These are phyloP conservation scores for Oryza meridionalis DNA, from an alignment of 176 grass and related monocot genomes.

Conservation along the genomic window DNA sequence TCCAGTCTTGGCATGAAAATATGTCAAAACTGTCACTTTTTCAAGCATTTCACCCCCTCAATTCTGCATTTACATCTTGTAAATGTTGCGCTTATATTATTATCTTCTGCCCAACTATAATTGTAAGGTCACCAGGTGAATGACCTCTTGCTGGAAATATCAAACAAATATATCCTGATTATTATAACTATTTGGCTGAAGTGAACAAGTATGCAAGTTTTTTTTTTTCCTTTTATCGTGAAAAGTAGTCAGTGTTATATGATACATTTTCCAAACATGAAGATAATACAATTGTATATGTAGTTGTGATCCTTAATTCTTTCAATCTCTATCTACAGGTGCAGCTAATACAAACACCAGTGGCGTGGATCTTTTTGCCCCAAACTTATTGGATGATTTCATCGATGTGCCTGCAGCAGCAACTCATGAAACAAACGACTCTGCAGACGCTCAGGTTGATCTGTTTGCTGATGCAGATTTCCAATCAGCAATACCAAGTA, in stretches of 20 bases:
- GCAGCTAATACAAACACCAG: slow-evolving; percentile 52
- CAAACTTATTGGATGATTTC: slow-evolving; percentile 83
- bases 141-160: slow-evolving; percentile 3
- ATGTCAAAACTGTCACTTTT: background rate
- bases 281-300: background rate
- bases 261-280: background rate
- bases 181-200: background rate
- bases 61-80: slow-evolving; percentile 32
- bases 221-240: background rate
- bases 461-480: slow-evolving; percentile 94
- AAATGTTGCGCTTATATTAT: slow-evolving; percentile 29
- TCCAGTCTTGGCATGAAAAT: slow-evolving; percentile 10
- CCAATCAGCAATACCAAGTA: slow-evolving; percentile 57
- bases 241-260: slow-evolving; percentile 14
- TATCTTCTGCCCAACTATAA: slow-evolving; percentile 38
- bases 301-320: slow-evolving; percentile 11
- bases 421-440: slow-evolving; percentile 43
- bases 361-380: slow-evolving; percentile 79
- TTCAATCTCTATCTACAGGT: slow-evolving; percentile 50
- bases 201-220: slow-evolving; percentile 13
- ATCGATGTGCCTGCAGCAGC: slow-evolving; percentile 50
- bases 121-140: slow-evolving; percentile 1
- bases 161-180: background rate
- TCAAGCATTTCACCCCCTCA: background rate
- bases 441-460: slow-evolving; percentile 66